These are phyloP conservation scores for Aspergillus ochraceus DNA, from an alignment of 2,329 filamentous ascomycete species.

Conservation along the genomic window DNA sequence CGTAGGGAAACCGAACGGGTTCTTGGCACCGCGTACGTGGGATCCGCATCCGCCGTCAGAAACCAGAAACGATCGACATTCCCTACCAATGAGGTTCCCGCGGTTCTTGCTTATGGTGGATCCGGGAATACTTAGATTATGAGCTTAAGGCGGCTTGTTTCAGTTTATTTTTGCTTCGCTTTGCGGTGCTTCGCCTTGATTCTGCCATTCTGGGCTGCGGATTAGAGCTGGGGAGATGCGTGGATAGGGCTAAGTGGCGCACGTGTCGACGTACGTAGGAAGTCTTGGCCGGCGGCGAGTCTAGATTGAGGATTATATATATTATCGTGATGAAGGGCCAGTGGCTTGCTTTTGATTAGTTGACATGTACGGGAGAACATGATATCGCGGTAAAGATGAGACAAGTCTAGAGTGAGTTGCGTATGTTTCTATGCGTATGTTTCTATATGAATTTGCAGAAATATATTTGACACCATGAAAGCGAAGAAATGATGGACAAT, in stretches of 20 bases:
- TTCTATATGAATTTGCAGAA: no score
- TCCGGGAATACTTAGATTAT: not conserved
- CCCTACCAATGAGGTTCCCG: not conserved
- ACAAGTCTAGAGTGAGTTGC: no score
- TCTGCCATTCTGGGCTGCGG: not conserved
- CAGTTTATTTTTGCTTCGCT: not conserved
- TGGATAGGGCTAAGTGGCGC: not conserved
- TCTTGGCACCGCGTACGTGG: constrained; percentile 18
- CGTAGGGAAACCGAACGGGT: not conserved
- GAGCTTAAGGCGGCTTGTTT: not conserved
- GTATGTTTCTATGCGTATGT: no score
- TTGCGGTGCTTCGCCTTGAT: not conserved
- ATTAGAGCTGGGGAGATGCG: not conserved
- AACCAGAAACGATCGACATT: constrained; percentile 2
- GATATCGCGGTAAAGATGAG: no score
- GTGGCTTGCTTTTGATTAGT: no score
- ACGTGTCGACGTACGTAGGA: not conserved
- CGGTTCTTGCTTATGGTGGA: not conserved
- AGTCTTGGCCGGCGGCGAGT: not conserved
- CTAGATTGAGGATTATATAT: not conserved
- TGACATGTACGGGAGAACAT: no score
- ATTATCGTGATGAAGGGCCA: no score
- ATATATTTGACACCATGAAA: no score
- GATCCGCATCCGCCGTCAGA: constrained; percentile 4
- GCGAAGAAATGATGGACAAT: no score